A percentile compares a stretch with the other conserved stretches of the same genome.
Evolutionary conservation across 2,329 filamentous ascomycete species (phyloP).

Genomic region (Cladophialophora exuberans): DNA sequence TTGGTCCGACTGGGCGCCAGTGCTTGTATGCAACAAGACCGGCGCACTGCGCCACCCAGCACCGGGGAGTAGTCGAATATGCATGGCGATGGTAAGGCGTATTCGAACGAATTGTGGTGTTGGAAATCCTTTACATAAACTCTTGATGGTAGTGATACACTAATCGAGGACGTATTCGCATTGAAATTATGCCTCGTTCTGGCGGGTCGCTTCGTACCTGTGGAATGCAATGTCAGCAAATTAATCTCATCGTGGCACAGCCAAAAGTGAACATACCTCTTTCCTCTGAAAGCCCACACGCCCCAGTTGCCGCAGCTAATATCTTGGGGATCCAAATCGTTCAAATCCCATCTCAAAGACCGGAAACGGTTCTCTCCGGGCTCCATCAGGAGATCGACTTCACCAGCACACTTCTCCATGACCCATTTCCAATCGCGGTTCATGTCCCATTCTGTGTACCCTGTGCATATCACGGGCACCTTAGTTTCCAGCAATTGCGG

Average conservation of each 20-base stretch:
- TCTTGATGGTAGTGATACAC: conserved; percentile 3
- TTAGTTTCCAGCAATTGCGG: conserved; percentile 93
- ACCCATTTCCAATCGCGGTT: conserved; percentile 91
- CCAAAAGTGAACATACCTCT: conserved; percentile 66
- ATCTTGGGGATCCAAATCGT: conserved; percentile 92
- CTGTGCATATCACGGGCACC: conserved; percentile 89
- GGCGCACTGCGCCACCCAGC: not conserved
- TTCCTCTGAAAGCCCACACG: conserved; percentile 94
- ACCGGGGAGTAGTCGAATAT: not conserved
- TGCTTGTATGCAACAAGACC: conserved; percentile 4
- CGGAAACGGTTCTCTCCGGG: conserved; percentile 94
- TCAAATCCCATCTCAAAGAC: conserved; percentile 94
- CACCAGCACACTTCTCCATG: conserved; percentile 78
- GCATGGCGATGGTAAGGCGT: not conserved
- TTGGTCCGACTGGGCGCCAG: conserved; percentile 1
- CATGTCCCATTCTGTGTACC: conserved; percentile 96
- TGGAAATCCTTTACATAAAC: too few relatives aligned
- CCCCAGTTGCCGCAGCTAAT: conserved; percentile 97
- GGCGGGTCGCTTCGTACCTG: conserved; percentile 34
- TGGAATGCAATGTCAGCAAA: conserved; percentile 15
- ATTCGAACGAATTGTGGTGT: too few relatives aligned
- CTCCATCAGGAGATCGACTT: conserved; percentile 89
- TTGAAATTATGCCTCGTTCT: not conserved
- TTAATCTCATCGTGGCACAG: not conserved
- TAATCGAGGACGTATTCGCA: not conserved